Evolutionary conservation across 495 filamentous ascomycete species (phyloP).

Genomic region (Filosporella fistucella): DNA sequence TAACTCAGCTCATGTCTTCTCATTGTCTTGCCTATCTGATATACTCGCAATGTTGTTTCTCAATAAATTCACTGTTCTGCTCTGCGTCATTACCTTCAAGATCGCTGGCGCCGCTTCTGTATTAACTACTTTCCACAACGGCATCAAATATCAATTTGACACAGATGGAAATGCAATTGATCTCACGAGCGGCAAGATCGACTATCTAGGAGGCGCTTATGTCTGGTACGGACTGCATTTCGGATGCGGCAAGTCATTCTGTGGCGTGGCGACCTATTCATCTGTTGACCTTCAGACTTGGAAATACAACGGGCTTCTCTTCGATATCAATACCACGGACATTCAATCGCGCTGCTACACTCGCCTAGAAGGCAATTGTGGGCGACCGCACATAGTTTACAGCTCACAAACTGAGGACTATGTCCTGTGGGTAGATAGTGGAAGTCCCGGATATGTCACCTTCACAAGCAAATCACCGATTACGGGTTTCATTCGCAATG

Average conservation of each 20-base stretch:
- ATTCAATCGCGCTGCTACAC: conserved; percentile 8
- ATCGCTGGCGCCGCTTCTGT: conserved; percentile 6
- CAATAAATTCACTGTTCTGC: no score
- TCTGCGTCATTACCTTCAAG: no score
- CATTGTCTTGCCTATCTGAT: no score
- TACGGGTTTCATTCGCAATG: conserved; percentile 3
- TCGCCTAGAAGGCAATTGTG: conserved; percentile 6
- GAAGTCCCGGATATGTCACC: conserved; percentile 12
- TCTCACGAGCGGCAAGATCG: conserved; percentile 14
- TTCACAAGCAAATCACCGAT: conserved; percentile 10
- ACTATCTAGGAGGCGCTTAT: conserved; percentile 12
- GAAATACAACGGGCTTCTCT: conserved; percentile 14
- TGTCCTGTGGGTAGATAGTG: conserved; percentile 14
- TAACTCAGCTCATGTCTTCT: no score
- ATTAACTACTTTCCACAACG: conserved; percentile 14
- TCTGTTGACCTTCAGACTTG: conserved; percentile 14
- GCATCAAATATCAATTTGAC: conserved; percentile 14
- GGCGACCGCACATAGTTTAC: conserved; percentile 15
- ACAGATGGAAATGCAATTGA: conserved; percentile 19
- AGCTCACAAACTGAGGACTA: conserved; percentile 7
- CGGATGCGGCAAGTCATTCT: conserved; percentile 10
- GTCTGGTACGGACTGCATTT: conserved; percentile 16
- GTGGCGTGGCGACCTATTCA: conserved; percentile 12
- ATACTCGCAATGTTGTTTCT: no score
- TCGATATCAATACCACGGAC: conserved; percentile 8